phyloP scores from a whole-genome alignment of 441 rosid genomes.

The Lepidium campestre region DNA sequence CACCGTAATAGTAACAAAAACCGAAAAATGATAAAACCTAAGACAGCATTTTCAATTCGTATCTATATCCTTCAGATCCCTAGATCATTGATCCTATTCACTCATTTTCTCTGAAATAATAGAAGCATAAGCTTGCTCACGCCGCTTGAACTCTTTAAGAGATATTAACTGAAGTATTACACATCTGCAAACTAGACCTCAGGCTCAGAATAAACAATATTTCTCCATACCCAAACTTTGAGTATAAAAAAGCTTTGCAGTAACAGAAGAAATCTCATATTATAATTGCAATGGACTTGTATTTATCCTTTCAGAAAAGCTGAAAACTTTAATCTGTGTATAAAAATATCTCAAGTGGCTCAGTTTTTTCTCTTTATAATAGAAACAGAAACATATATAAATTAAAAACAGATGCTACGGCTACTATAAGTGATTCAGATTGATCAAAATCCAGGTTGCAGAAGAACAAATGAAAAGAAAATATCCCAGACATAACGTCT shows the following conservation, averaged over 20 bases:
- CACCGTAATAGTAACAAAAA: neutral
- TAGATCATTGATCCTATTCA: neutral
- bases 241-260: neutral
- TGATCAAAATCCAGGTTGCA: slow-evolving; percentile 10
- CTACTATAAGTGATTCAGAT: slow-evolving; percentile 11
- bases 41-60: neutral
- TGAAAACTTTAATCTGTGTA: neutral
- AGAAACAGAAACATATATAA: neutral
- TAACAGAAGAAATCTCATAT: too few relatives aligned
- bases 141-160: neutral
- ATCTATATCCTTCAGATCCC: neutral
- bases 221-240: slow-evolving; percentile 2
- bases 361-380: neutral
- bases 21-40: neutral
- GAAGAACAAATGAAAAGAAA: neutral
- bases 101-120: neutral
- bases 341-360: slow-evolving; percentile 10
- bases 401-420: slow-evolving; percentile 12
- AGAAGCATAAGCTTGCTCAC: neutral
- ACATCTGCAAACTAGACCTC: neutral
- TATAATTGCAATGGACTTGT: neutral
- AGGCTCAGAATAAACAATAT: neutral
- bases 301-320: neutral
- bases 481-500: neutral
- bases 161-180: neutral